Evolutionary conservation across 495 filamentous ascomycete species (phyloP).

Genomic region (Aspergillus leporis): DNA sequence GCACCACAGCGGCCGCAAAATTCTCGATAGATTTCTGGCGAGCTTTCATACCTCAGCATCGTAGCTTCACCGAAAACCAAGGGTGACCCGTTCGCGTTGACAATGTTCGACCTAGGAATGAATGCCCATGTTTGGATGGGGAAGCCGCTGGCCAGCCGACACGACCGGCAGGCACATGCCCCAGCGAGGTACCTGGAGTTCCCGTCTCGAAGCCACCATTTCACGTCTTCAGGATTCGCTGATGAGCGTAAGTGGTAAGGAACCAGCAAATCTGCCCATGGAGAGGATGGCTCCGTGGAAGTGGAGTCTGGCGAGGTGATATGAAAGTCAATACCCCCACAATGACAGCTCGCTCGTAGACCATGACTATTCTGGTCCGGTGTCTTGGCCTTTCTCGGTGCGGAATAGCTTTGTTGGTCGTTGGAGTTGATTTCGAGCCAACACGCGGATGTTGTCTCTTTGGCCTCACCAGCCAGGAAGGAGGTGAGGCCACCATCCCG

Average conservation of each 20-base stretch:
- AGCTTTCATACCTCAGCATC: constrained; percentile 55
- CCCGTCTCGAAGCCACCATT: constrained; percentile 53
- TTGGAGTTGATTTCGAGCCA: constrained; percentile 19
- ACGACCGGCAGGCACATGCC: constrained; percentile 64
- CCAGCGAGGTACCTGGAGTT: constrained; percentile 60
- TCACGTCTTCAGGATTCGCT: constrained; percentile 44
- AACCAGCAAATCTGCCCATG: constrained; percentile 54
- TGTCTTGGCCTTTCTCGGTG: background rate
- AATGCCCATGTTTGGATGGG: constrained; percentile 72
- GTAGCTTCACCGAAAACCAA: constrained; percentile 49
- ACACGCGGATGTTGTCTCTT: constrained; percentile 17
- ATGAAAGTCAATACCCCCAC: constrained; percentile 46
- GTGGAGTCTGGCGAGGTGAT: constrained; percentile 41
- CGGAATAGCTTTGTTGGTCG: constrained; percentile 19
- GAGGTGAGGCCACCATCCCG: constrained; percentile 57
- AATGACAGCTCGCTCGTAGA: constrained; percentile 43
- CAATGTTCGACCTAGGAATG: constrained; percentile 61
- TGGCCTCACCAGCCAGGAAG: constrained; percentile 39
- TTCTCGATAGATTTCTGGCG: constrained; percentile 55
- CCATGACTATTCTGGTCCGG: constrained; percentile 7
- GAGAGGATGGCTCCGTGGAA: constrained; percentile 43
- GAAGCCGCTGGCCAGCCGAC: constrained; percentile 62
- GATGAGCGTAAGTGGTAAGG: constrained; percentile 43
- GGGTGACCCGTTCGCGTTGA: constrained; percentile 34
- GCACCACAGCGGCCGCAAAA: constrained; percentile 68